Conservation (phyloP, 495 filamentous ascomycete genomes). For the Parathielavia hyrcaniae region DNA sequence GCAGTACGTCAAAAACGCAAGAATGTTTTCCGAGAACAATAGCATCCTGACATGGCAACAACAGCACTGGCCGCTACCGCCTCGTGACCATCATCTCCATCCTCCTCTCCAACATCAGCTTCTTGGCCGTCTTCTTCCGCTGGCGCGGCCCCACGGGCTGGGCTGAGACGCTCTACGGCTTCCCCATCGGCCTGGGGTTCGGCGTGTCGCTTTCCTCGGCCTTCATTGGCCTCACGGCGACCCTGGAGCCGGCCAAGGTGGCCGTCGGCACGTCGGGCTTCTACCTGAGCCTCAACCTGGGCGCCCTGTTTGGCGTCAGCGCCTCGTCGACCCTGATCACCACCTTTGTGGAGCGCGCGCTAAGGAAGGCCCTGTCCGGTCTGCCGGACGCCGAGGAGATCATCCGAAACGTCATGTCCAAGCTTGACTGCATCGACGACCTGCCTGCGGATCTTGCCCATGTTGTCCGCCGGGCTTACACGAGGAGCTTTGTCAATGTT, state of each 20-base stretch:
- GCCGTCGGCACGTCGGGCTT: conserved; percentile 16
- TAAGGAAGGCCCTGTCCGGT: conserved; percentile 3
- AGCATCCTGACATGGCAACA: neutral
- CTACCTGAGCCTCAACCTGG: conserved; percentile 18
- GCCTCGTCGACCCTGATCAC: conserved; percentile 5
- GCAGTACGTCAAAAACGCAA: neutral
- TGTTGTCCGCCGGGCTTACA: conserved; percentile 11
- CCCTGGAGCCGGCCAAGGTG: conserved; percentile 3
- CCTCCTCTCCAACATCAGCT: conserved; percentile 8
- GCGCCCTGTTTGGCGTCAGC: conserved; percentile 16
- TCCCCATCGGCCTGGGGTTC: conserved; percentile 18
- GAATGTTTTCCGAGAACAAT: no score
- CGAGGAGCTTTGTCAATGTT: conserved; percentile 15
- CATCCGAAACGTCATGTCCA: conserved; percentile 15
- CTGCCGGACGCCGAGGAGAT: conserved; percentile 1
- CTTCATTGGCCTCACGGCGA: conserved; percentile 17
- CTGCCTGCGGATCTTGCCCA: conserved; percentile 11
- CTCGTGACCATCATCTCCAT: conserved; percentile 4
- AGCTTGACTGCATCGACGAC: conserved; percentile 15
- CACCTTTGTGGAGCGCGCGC: conserved; percentile 6
- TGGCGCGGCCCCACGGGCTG: conserved; percentile 13
- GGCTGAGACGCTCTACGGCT: conserved; percentile 17
- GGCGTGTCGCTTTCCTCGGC: conserved; percentile 19
- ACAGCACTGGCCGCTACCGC: conserved; percentile 14
- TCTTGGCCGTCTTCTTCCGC: conserved; percentile 11